Percentiles rank a stretch among this genome's conserved stretches.
phyloP scores from a whole-genome alignment of 2,329 filamentous ascomycete genomes.

The Cladosporium sphaerospermum region DNA sequence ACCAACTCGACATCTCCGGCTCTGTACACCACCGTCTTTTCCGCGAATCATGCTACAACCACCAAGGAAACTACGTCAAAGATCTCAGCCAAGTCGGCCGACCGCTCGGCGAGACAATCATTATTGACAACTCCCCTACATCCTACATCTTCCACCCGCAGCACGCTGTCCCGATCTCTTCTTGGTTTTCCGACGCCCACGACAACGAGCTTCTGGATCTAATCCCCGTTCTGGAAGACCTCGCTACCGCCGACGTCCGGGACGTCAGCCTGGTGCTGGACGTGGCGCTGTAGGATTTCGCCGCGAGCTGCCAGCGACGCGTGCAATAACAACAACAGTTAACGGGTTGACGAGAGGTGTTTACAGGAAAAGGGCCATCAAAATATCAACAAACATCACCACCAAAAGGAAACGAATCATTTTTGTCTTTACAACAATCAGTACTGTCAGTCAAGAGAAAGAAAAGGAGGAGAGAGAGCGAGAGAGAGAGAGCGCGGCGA shows the following conservation, averaged over 20 bases:
- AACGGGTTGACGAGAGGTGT: too few relatives aligned
- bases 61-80: slow-evolving; percentile 99
- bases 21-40: slow-evolving; percentile 95
- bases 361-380: too few relatives aligned
- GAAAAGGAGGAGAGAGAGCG: background rate
- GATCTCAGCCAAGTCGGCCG: slow-evolving; percentile 95
- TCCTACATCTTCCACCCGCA: slow-evolving; percentile 99
- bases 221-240: slow-evolving; percentile 95
- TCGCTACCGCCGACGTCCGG: slow-evolving; percentile 79
- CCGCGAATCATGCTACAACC: slow-evolving; percentile 97
- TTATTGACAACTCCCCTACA: slow-evolving; percentile 98
- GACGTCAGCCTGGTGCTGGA: slow-evolving; percentile 98
- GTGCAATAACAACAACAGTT: background rate
- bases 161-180: slow-evolving; percentile 97
- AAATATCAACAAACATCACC: background rate
- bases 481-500: background rate
- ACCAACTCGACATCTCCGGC: slow-evolving; percentile 94
- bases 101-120: slow-evolving; percentile 94
- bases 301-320: slow-evolving; percentile 1
- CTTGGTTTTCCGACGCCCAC: slow-evolving; percentile 99
- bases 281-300: slow-evolving; percentile 55
- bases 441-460: too few relatives aligned
- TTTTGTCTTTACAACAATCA: too few relatives aligned
- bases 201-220: slow-evolving; percentile 97
- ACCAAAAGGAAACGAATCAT: background rate